Evolutionary conservation across 2,329 filamentous ascomycete genomes (phyloP).

Genomic region (Ascochyta pisi): DNA sequence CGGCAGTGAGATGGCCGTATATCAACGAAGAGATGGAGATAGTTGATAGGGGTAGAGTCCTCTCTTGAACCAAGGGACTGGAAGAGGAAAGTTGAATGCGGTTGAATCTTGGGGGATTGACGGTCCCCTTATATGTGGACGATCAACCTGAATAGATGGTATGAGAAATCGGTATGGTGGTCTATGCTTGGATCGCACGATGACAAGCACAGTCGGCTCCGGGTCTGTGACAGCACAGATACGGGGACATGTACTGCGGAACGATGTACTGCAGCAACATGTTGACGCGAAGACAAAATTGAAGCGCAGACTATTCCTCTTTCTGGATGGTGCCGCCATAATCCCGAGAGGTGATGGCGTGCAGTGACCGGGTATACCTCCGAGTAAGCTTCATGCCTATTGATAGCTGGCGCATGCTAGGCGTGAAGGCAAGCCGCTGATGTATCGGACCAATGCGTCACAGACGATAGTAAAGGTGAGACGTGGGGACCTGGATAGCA

Average conservation of each 20-base stretch:
- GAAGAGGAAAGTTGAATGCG: conserved; percentile 31
- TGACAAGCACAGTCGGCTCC: conserved; percentile 46
- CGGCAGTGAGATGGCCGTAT: conserved; percentile 18
- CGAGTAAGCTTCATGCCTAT: conserved; percentile 49
- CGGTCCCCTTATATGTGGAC: conserved; percentile 49
- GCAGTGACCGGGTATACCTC: conserved; percentile 43
- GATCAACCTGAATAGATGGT: conserved; percentile 28
- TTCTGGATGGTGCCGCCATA: conserved; percentile 44
- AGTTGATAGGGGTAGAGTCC: conserved; percentile 14
- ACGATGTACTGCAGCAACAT: conserved; percentile 50
- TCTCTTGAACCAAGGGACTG: conserved; percentile 34
- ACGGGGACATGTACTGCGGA: conserved; percentile 49
- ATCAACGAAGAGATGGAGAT: conserved; percentile 20
- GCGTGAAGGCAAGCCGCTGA: conserved; percentile 41
- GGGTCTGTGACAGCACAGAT: conserved; percentile 49
- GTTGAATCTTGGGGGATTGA: conserved; percentile 31
- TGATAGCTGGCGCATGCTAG: conserved; percentile 47
- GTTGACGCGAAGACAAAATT: conserved; percentile 51
- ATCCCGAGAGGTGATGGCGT: conserved; percentile 46
- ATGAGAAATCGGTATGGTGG: conserved; percentile 36
- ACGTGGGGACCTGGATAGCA: conserved; percentile 42
- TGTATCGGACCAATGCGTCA: conserved; percentile 44
- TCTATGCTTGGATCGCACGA: conserved; percentile 45
- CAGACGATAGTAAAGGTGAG: conserved; percentile 50
- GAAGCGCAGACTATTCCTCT: conserved; percentile 43